These are phyloP conservation scores for Mycena latifolia DNA, from an alignment of 768 basidiomycete species.

Conservation along the genomic window DNA sequence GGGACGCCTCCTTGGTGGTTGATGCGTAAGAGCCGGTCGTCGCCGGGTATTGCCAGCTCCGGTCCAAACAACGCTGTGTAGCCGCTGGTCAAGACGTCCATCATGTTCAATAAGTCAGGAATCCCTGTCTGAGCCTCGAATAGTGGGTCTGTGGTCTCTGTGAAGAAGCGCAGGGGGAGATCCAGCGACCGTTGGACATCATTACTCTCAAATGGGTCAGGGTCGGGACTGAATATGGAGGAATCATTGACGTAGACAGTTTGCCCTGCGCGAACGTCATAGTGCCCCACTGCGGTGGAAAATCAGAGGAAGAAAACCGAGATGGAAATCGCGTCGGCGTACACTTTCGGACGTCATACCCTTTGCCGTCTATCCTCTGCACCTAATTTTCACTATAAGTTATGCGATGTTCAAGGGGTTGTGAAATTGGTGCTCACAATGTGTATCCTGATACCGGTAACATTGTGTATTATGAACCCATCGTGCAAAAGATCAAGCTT, in stretches of 20 bases:
- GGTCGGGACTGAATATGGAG: conserved; percentile 49
- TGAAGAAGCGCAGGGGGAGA: conserved; percentile 70
- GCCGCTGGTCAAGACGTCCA: conserved; percentile 67
- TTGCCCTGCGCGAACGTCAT: conserved; percentile 84
- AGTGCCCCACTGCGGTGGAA: conserved; percentile 77
- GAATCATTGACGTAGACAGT: conserved; percentile 85
- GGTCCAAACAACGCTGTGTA: conserved; percentile 81
- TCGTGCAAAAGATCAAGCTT: conserved; percentile 74
- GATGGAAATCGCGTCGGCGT: conserved; percentile 42
- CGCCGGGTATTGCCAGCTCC: conserved; percentile 55
- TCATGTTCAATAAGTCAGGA: conserved; percentile 46
- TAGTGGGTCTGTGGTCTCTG: conserved; percentile 63
- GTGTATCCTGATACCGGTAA: conserved; percentile 82
- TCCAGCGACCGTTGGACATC: conserved; percentile 52
- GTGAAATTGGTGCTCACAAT: conserved; percentile 51
- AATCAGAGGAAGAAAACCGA: background rate
- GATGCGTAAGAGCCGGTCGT: conserved; percentile 55
- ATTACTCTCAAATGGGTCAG: conserved; percentile 26
- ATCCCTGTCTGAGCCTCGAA: conserved; percentile 54
- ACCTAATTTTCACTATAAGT: background rate
- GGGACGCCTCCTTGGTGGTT: conserved; percentile 65
- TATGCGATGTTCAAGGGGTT: no score
- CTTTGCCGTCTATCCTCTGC: conserved; percentile 73
- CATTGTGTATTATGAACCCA: conserved; percentile 83
- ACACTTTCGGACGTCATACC: conserved; percentile 91